Evolutionary conservation across 164 flowering plant species (phyloP).

Genomic region (Houttuynia cordata): DNA sequence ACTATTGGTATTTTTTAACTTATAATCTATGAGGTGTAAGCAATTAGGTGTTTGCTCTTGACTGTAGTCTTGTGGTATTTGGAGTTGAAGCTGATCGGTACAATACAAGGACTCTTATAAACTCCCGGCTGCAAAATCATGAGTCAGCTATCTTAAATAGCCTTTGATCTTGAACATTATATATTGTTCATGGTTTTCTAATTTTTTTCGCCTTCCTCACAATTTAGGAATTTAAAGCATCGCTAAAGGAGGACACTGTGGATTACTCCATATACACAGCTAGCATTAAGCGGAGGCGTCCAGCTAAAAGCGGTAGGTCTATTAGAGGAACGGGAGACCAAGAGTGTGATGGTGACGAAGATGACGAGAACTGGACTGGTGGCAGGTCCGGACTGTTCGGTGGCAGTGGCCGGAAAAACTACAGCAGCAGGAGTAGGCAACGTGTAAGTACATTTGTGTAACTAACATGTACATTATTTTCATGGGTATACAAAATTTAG

Average conservation of each 20-base stretch:
- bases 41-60: too few relatives aligned
- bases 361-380: conserved; percentile 27
- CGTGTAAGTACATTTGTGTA: conserved; percentile 12
- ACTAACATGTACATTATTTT: conserved; percentile 9
- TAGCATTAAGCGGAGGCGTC: conserved; percentile 65
- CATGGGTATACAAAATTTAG: neutral
- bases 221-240: conserved; percentile 65
- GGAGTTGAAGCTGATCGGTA: too few relatives aligned
- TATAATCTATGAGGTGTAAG: too few relatives aligned
- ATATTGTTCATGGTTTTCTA: neutral
- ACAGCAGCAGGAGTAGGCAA: conserved; percentile 30
- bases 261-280: conserved; percentile 74
- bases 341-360: conserved; percentile 32
- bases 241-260: conserved; percentile 78
- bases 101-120: too few relatives aligned
- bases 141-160: neutral
- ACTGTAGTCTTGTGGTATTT: too few relatives aligned
- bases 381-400: conserved; percentile 28
- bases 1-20: too few relatives aligned
- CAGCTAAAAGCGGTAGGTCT: conserved; percentile 39
- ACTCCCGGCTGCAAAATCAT: too few relatives aligned
- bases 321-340: conserved; percentile 26
- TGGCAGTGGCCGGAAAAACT: conserved; percentile 31
- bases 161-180: neutral
- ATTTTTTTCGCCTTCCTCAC: neutral